Percentiles rank a stretch among this genome's conserved stretches.
Conservation (phyloP, 2,329 filamentous ascomycete species). For the Diaporthe sp. region DNA sequence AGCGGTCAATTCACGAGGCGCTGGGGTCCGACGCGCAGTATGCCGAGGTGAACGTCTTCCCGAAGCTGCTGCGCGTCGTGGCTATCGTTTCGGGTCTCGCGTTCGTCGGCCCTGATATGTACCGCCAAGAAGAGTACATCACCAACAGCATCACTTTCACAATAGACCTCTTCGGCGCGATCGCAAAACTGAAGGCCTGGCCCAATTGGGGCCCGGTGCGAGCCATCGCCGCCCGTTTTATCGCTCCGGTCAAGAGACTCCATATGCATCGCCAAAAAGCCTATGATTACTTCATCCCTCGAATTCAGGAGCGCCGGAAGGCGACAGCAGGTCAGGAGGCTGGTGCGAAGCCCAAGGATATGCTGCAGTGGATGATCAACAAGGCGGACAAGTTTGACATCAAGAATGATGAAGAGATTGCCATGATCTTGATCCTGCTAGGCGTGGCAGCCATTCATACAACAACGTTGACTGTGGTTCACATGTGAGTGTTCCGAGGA, state of each 20-base stretch:
- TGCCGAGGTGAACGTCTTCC: constrained; percentile 56
- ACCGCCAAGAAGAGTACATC: constrained; percentile 59
- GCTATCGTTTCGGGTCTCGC: constrained; percentile 61
- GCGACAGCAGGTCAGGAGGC: not conserved
- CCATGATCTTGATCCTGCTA: constrained; percentile 58
- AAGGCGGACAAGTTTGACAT: constrained; percentile 18
- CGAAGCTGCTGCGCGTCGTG: constrained; percentile 59
- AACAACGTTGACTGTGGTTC: constrained; percentile 61
- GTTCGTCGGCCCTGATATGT: constrained; percentile 62
- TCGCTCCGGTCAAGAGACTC: constrained; percentile 9
- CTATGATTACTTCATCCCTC: constrained; percentile 6
- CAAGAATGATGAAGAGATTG: constrained; percentile 51
- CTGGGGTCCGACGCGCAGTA: constrained; percentile 55
- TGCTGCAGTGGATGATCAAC: constrained; percentile 61
- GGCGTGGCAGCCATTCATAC: constrained; percentile 67
- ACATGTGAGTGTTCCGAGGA: constrained; percentile 35
- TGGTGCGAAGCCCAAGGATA: constrained; percentile 57
- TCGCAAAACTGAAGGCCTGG: constrained; percentile 45
- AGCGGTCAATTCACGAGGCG: constrained; percentile 49
- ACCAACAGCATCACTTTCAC: constrained; percentile 64
- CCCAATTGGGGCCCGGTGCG: constrained; percentile 17
- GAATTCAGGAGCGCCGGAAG: constrained; percentile 16
- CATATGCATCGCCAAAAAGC: constrained; percentile 10
- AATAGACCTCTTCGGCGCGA: constrained; percentile 56
- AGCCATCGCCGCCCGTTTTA: not conserved